Conservation (phyloP, 1,284 basidiomycete species). For the Cutaneotrichosporon sp. region DNA sequence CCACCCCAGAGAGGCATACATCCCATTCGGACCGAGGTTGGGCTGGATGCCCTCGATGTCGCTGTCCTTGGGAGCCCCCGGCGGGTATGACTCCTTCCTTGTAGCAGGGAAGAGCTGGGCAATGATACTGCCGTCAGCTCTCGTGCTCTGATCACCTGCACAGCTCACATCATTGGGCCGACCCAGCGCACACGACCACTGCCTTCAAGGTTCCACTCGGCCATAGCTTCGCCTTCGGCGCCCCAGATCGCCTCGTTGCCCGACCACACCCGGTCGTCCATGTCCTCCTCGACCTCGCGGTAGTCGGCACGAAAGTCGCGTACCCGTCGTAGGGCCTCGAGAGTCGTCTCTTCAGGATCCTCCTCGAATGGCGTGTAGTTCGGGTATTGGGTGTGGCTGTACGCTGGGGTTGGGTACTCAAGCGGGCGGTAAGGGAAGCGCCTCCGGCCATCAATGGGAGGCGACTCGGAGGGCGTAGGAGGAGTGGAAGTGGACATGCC, state of each 20-base stretch:
- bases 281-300: slow-evolving; percentile 28
- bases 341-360: background rate
- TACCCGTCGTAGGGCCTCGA: background rate
- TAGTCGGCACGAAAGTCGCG: slow-evolving; percentile 13
- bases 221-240: slow-evolving; percentile 23
- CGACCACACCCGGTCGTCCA: slow-evolving; percentile 23
- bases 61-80: slow-evolving; percentile 16
- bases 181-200: slow-evolving; percentile 36
- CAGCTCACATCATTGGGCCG: slow-evolving; percentile 43
- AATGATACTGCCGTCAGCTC: slow-evolving; percentile 28
- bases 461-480: background rate
- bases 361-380: slow-evolving; percentile 34
- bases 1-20: slow-evolving; percentile 43
- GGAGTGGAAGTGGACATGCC: background rate
- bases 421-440: slow-evolving; percentile 26
- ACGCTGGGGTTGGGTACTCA: slow-evolving; percentile 32
- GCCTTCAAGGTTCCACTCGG: slow-evolving; percentile 29
- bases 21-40: slow-evolving; percentile 41
- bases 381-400: slow-evolving; percentile 33
- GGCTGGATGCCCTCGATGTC: slow-evolving; percentile 30
- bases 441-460: background rate
- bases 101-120: slow-evolving; percentile 38
- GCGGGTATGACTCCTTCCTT: slow-evolving; percentile 21
- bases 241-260: slow-evolving; percentile 17
- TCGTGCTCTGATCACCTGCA: too few species aligned